Base-by-base conservation (phyloP, 2,329 filamentous ascomycete genomes). In the Drechslerella stenobrocha region DNA sequence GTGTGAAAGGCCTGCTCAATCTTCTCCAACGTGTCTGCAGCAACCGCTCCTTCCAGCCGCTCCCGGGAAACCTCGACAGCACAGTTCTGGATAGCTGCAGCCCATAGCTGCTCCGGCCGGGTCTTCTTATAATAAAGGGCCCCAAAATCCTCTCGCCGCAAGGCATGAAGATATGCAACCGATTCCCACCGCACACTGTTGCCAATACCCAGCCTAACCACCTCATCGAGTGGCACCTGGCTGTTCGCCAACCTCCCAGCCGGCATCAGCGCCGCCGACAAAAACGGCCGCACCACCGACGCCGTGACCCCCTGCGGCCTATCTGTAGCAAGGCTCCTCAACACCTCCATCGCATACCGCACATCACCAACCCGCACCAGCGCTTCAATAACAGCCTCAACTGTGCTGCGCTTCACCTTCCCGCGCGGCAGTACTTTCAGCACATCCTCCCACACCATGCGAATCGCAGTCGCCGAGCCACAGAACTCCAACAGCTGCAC, bases 51-150 rank as follows among this genome's bases (percentile, higher is more conserved):
- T n/a, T 57, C 35, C 15, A 44, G 44, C 44, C 44, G 50, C 15
- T 37, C 55, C 48, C 45, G 40, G 5, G 23, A 15, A n/a, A 53
- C 51, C 37, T 67, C 63, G 45, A 59, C 35, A 15, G 50, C 55
- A 55, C 63, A 67, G 1, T n/a, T 37, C 26, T 47, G 44, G 8
- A 67, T 52, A n/a, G 50, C 63, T 3, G 37, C 35, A 13, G 63
- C 55, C 63, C 63, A 67, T 13, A 34, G 18, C n/a, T 15, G 23
- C 5, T 30, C 11, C 28, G 37, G 7, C 3, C 23, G 28, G 22
- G 7, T 9, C 28, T 9, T 22, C 28, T 15, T 24, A 5, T 24
- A 59, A 1, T 22, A 7, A 18, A 2, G 37, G 11, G 7, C 28
- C 13, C 24, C 34, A n/a, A 15, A 30, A 6, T 50, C 15, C 13